Conservation (phyloP, 176 grass and related monocot species). For the Echinochloa phyllopogon region DNA sequence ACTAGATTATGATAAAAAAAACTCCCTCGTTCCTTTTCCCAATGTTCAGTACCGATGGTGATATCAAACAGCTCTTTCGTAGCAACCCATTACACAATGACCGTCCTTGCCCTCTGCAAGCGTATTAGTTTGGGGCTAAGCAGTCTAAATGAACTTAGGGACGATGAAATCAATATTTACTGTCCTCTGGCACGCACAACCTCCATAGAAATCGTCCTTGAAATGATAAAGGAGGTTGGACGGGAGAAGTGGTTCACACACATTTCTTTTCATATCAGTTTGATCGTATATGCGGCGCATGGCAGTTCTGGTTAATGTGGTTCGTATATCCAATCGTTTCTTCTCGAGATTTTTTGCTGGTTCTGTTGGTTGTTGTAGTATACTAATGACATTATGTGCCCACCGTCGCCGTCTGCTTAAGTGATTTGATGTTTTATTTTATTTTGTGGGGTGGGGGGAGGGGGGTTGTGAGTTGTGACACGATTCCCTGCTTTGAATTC, state of each 20-base stretch:
- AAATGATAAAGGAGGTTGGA: neutral
- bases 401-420: neutral
- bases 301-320: neutral
- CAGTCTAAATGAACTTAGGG: neutral
- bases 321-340: neutral
- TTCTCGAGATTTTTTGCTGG: slow-evolving; percentile 6
- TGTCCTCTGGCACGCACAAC: neutral
- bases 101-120: neutral
- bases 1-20: neutral
- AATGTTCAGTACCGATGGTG: neutral
- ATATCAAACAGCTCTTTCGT: neutral
- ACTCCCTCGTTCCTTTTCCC: neutral
- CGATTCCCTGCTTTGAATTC: neutral
- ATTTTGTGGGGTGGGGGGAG: too few species aligned
- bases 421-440: neutral
- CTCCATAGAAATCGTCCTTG: neutral
- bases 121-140: neutral
- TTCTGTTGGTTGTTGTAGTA: neutral
- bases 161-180: neutral
- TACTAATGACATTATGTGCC: neutral
- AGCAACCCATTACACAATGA: neutral
- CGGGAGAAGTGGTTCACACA: too few species aligned
- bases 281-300: neutral
- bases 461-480: neutral
- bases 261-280: neutral